phyloP scores from a whole-genome alignment of 768 basidiomycete genomes.

The Tricholoma hemisulphureum region DNA sequence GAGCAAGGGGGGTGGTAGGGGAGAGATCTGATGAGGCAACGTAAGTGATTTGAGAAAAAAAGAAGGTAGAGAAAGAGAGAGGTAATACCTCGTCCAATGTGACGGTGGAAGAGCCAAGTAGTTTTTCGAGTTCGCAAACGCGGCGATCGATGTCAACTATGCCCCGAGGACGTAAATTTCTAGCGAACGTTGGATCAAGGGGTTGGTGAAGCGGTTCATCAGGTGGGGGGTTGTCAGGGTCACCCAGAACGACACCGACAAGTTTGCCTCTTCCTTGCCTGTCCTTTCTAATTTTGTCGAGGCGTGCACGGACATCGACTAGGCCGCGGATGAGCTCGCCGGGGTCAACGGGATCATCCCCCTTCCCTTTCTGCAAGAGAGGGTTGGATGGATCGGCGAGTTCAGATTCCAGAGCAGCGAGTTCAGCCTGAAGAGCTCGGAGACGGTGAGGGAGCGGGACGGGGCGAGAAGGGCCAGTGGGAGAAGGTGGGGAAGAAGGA shows the following conservation, averaged over 20 bases:
- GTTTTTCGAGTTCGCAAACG: conserved; percentile 77
- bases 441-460: conserved; percentile 59
- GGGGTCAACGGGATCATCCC: conserved; percentile 63
- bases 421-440: conserved; percentile 69
- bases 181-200: conserved; percentile 4
- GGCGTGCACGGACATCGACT: conserved; percentile 67
- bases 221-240: conserved; percentile 18
- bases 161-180: conserved; percentile 42
- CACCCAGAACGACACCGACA: conserved; percentile 55
- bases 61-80: not conserved
- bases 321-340: conserved; percentile 75
- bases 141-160: conserved; percentile 80
- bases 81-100: conserved; percentile 78
- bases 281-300: conserved; percentile 65
- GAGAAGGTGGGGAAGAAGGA: conserved; percentile 48
- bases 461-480: conserved; percentile 35
- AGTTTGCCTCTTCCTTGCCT: conserved; percentile 66
- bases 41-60: not conserved
- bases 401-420: conserved; percentile 76
- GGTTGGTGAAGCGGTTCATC: conserved; percentile 11
- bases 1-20: conserved; percentile 77
- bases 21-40: conserved; percentile 44
- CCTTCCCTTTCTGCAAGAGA: conserved; percentile 54
- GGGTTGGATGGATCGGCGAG: conserved; percentile 81
- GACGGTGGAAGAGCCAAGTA: conserved; percentile 79